Percentiles rank a stretch among this genome's conserved stretches.
phyloP scores from a whole-genome alignment of 805 yeast genomes.

The Soucietia sequanensis region DNA sequence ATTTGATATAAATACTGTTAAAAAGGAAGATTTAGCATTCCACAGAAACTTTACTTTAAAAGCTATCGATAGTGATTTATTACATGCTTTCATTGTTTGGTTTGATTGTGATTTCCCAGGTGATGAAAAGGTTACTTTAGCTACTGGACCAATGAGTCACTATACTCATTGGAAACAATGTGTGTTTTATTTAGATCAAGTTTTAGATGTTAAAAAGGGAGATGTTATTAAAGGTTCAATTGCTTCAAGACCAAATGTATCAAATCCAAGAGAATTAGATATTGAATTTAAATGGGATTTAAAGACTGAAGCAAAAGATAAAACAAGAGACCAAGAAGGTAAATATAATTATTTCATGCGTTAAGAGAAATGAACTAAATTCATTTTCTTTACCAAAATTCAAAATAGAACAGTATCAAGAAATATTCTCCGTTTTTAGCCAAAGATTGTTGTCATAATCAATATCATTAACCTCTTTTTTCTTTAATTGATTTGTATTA shows the following conservation, averaged over 20 bases:
- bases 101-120: slow-evolving; percentile 89
- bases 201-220: slow-evolving; percentile 70
- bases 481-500: too few relatives aligned
- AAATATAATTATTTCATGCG: slow-evolving; percentile 71
- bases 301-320: slow-evolving; percentile 42
- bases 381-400: too few relatives aligned
- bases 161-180: slow-evolving; percentile 99
- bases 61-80: slow-evolving; percentile 74
- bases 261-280: slow-evolving; percentile 88
- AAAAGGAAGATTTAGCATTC: slow-evolving; percentile 78
- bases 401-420: too few relatives aligned
- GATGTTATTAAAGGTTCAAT: slow-evolving; percentile 72
- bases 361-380: too few relatives aligned
- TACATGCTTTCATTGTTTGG: slow-evolving; percentile 93
- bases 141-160: slow-evolving; percentile 91
- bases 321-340: slow-evolving; percentile 55
- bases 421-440: too few relatives aligned
- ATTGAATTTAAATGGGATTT: slow-evolving; percentile 65
- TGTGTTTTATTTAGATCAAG: slow-evolving; percentile 85
- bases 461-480: too few relatives aligned
- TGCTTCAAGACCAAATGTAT: slow-evolving; percentile 70
- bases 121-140: slow-evolving; percentile 65
- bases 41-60: slow-evolving; percentile 63
- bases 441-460: too few relatives aligned
- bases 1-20: slow-evolving; percentile 88